Base-by-base conservation (phyloP, 164 flowering plant species). In the Cinnamomum micranthum region DNA sequence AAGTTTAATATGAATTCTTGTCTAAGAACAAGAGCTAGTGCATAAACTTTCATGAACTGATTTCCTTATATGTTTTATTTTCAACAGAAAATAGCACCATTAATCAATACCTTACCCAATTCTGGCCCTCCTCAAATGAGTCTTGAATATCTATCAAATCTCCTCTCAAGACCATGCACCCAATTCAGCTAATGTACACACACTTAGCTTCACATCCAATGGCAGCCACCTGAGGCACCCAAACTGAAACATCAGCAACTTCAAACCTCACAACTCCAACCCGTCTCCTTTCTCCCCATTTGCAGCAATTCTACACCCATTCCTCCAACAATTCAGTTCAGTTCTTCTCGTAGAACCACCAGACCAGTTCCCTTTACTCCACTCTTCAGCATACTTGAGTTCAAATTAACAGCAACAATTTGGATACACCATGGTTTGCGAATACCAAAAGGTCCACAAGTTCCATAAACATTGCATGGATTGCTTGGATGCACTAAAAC, bases 61-160 rank as follows among this genome's bases (percentile, higher is more conserved):
- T 41, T 41, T 41, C 47, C 47, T 41, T 41, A 7, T 41, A 41
- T 41, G 47, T 41, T 41, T 41, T 9, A 6, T 41, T 41, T 41
- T 41, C 47, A 41, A 6, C 28, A 6, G 20, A 47, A 69, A 35
- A 47, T 19, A 47, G 41, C 7, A 20, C 25, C 41, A 25, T 9
- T 17, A 13, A 66, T 28, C 24, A 69, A 4, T 2, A 4, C 15
- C 60, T n/a, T 25, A 51, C 35, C 73, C 17, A 71, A 12, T 72
- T 72, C 67, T 0, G 74, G 62, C 47, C 47, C 47, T 41, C 10
- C 47, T 41, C 2, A 41, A 41, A 41, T 41, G 11, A 41, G 10
- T 41, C 47, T 41, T 41, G 67, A 52, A 75, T 51, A 68, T 69
- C 72, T 15, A 69, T 69, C 77, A 75, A 62, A n/a, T 69, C 68